These are phyloP conservation scores for Nakazawaea ernobii DNA, from an alignment of 805 yeast genomes.

Conservation along the genomic window DNA sequence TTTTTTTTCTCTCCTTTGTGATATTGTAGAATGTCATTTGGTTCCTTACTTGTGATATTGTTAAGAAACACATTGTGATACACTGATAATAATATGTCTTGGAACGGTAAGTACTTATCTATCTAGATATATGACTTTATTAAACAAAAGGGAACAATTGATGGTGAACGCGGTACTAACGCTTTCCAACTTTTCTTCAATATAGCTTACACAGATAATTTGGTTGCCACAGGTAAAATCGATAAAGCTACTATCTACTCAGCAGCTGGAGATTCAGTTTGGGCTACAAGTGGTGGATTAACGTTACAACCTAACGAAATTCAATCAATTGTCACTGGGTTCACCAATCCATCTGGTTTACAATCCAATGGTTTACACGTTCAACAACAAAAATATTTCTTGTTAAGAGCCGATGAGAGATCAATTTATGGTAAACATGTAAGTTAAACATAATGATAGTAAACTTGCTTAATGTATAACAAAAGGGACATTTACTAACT, in stretches of 20 bases:
- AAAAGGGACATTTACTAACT: not conserved
- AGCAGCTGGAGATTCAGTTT: conserved; percentile 87
- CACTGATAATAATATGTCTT: not conserved
- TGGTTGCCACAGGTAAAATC: conserved; percentile 78
- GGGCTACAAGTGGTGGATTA: conserved; percentile 82
- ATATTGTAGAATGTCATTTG: not conserved
- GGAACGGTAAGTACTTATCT: too few species aligned
- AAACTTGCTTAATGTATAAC: not conserved
- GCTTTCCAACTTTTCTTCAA: too few species aligned
- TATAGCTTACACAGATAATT: conserved; percentile 90
- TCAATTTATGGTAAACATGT: conserved; percentile 84
- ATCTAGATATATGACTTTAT: too few species aligned
- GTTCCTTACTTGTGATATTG: not conserved
- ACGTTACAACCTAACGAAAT: conserved; percentile 66
- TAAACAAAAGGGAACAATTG: too few species aligned
- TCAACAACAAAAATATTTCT: conserved; percentile 80
- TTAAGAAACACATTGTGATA: not conserved
- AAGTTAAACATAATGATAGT: not conserved
- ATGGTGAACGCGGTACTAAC: not conserved
- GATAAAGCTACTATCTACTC: conserved; percentile 93
- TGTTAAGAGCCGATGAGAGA: conserved; percentile 85
- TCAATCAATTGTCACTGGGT: conserved; percentile 69
- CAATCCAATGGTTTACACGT: conserved; percentile 85
- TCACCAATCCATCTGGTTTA: conserved; percentile 68
- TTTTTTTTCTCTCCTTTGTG: not conserved